Evolutionary conservation across 768 basidiomycete species (phyloP), one percentile per base, ranked within the genome.

Genomic region (Naganishia vishniacii): DNA sequence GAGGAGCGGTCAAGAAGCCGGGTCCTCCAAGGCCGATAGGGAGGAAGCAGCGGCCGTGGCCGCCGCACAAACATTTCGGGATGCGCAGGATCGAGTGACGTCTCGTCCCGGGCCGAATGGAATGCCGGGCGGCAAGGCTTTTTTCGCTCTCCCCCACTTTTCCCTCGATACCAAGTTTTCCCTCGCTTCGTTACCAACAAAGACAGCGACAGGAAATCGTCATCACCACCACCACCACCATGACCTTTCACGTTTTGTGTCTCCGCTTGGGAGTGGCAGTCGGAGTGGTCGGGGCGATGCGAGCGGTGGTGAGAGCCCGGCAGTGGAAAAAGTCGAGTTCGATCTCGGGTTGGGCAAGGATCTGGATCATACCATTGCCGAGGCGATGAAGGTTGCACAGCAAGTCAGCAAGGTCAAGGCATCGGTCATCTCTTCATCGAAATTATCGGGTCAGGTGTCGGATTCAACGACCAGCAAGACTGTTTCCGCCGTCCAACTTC

Each of bases 321-420:
- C n/a, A 3, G 23, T 56, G 13, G 47, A 61, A 48, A 56, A 59
- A 13, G 28, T 74, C 25, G 65, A 69, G 20, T 70, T 78, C 16
- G 73, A 75, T 49, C 70, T 75, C 7, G 74, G 74, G 3, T 60
- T 78, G n/a, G 75, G 75, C 0, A 71, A 73, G 25, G 74, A 73
- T 25, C 74, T 78, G 58, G 73, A 75, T 59, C 59, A 65, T 4
- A 73, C 75, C 2, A 72, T 73, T 40, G 75, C 71, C 8, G 72
- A 73, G 61, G 75, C 73, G 4, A 66, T 77, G 29, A 62, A 72
- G 12, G 53, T 56, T 8, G 53, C 31, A 4, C 53, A 56, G 53
- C 53, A 56, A 5, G 53, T 37, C 4, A 56, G 40, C 23, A 45
- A 68, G 11, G 26, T 40, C 31, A 59, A 56, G 47, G 47, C 45